Base-by-base conservation (phyloP, 495 filamentous ascomycete species). In the Glarea lozoyensis region DNA sequence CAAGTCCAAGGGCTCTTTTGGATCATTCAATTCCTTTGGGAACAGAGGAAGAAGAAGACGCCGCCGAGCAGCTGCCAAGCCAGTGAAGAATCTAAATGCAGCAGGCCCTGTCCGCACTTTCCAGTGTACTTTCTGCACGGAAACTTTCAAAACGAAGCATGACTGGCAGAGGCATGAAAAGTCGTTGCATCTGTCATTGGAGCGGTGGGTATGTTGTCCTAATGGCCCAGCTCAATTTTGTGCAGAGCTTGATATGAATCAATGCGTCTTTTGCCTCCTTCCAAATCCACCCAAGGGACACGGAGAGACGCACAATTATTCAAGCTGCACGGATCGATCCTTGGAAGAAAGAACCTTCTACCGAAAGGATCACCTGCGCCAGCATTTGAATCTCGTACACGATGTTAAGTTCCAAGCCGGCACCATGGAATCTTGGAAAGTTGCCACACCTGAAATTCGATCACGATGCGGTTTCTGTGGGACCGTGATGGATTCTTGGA, bases 161-260 rank as follows among this genome's bases (percentile, higher is more conserved):
- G 86, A 92, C 59, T 92, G 86, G 86, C 72, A 80, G 40, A 70
- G 86, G 25, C 86, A 92, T 58, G 86, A 92, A 57, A 88, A 86
- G 49, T 84, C 81, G 15, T 64, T 88, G 15, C 86, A 92, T 56
- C 54, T 92, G 21, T 77, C 74, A 11, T 70, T 89, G 0, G 86
- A 88, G 50, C 78, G 78, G 18, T 92, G 86, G 86, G 69, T 85
- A 17, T 92, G 86, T 55, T 77, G 79, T 30, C 84, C 84, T 0
- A 62, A 77, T 45, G 82, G 82, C 1, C 66, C 74, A 40, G 40
- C 37, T 20, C 43, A 50, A 24, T 36, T 39, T 18, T 48, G 37
- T 22, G 11, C 21, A 1, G 50, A 53, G 2, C n/a, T 64, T 67
- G 19, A 60, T 68, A 29, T 60, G 37, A 66, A 68, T 37, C 63